Percentiles rank a stretch among this genome's conserved stretches.
Evolutionary conservation across 2,329 filamentous ascomycete genomes (phyloP).

Genomic region (Stromatinia cepivora): DNA sequence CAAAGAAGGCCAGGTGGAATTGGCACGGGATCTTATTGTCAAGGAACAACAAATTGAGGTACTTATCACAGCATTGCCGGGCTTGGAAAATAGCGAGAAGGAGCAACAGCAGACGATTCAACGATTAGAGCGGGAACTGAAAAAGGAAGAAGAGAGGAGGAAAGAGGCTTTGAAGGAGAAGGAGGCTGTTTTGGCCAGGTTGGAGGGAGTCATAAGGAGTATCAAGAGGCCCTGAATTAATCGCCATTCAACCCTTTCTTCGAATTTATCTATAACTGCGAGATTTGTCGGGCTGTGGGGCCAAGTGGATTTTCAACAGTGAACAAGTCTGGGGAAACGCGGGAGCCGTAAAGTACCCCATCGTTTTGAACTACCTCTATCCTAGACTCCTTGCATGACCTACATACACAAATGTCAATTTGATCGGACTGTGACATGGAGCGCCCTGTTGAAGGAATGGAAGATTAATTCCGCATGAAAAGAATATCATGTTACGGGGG

Average conservation of each 20-base stretch:
- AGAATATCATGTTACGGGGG: neutral
- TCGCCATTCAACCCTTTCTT: neutral
- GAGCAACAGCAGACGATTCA: constrained; percentile 70
- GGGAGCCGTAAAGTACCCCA: neutral
- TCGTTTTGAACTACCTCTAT: neutral
- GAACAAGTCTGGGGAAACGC: neutral
- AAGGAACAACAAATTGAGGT: constrained; percentile 84
- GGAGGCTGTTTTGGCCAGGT: constrained; percentile 58
- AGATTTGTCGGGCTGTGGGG: neutral
- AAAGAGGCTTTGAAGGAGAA: constrained; percentile 64
- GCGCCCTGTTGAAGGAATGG: constrained; percentile 87
- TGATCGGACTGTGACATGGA: constrained; percentile 83
- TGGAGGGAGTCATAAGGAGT: constrained; percentile 62
- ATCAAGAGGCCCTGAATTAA: constrained; percentile 56
- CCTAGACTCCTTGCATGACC: neutral
- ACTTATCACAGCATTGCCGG: constrained; percentile 72
- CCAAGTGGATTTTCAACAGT: neutral
- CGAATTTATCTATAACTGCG: neutral
- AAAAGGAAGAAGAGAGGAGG: constrained; percentile 61
- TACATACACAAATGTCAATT: neutral
- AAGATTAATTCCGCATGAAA: constrained; percentile 68
- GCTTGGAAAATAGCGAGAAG: constrained; percentile 73
- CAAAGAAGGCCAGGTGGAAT: constrained; percentile 65
- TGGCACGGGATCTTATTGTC: constrained; percentile 73
- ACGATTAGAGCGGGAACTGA: constrained; percentile 65